phyloP scores from a whole-genome alignment of 2,329 filamentous ascomycete species.

The Botrytis byssoidea region DNA sequence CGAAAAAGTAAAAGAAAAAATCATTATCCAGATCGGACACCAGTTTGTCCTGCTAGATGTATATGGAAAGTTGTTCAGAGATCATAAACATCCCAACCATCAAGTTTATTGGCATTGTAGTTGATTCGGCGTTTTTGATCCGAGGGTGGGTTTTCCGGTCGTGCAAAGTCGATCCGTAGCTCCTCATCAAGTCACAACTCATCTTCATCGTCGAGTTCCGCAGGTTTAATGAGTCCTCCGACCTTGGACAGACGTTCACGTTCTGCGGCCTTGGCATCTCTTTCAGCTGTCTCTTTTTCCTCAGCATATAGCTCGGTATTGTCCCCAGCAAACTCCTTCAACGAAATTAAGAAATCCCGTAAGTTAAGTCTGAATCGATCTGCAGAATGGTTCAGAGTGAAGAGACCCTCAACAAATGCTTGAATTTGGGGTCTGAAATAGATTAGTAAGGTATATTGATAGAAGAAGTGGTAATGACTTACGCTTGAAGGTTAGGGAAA shows the following conservation, averaged over 20 bases:
- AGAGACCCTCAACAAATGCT: constrained; percentile 85
- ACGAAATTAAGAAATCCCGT: constrained; percentile 93
- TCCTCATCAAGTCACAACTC: constrained; percentile 82
- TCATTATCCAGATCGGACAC: constrained; percentile 31
- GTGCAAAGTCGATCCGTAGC: constrained; percentile 56
- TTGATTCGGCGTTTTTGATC: constrained; percentile 11
- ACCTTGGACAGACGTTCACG: constrained; percentile 92
- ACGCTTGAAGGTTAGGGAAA: constrained; percentile 90
- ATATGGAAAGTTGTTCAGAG: constrained; percentile 43
- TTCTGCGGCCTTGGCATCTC: constrained; percentile 82
- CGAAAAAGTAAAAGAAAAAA: constrained; percentile 27
- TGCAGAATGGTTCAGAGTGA: constrained; percentile 82
- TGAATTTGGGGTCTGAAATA: constrained; percentile 73
- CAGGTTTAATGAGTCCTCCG: constrained; percentile 91
- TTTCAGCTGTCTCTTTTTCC: constrained; percentile 89
- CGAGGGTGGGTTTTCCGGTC: constrained; percentile 23
- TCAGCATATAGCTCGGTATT: constrained; percentile 92
- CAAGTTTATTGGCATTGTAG: constrained; percentile 43
- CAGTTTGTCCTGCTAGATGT: constrained; percentile 16
- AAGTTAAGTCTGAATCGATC: constrained; percentile 94
- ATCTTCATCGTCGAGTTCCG: constrained; percentile 86
- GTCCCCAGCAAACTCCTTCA: constrained; percentile 96
- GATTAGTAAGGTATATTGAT: constrained; percentile 41
- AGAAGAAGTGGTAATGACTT: constrained; percentile 44
- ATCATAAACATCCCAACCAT: constrained; percentile 67